These are phyloP conservation scores for Oenanthe javanica DNA, from an alignment of 140 eudicot genomes.

Conservation along the genomic window DNA sequence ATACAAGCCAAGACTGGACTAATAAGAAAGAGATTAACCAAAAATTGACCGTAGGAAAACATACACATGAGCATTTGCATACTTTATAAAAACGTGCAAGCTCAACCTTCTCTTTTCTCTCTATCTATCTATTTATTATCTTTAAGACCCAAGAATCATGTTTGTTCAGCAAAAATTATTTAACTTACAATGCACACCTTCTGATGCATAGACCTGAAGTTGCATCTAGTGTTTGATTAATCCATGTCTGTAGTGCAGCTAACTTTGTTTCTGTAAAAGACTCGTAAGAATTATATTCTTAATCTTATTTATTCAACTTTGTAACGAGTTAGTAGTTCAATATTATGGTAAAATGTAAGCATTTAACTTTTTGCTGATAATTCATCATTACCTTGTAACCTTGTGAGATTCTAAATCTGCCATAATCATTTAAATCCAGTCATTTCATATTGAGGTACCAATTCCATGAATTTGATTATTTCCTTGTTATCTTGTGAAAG, in stretches of 20 bases:
- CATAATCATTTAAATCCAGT: background rate
- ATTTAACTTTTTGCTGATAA: background rate
- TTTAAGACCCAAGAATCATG: background rate
- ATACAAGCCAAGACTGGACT: background rate
- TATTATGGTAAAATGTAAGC: background rate
- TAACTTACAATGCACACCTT: background rate
- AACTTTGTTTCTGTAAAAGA: background rate
- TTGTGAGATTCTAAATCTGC: background rate
- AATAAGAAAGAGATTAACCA: background rate
- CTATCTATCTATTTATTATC: background rate
- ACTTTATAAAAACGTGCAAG: background rate
- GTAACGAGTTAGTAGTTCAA: background rate
- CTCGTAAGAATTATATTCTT: background rate
- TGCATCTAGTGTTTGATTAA: background rate
- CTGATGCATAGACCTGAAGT: background rate
- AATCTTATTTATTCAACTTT: background rate
- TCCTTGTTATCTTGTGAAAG: background rate
- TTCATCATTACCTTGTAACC: background rate
- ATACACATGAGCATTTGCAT: background rate
- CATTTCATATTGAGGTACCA: background rate
- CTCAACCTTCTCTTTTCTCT: background rate
- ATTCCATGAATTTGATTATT: background rate
- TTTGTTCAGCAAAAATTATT: background rate
- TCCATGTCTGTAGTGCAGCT: background rate
- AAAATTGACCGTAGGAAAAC: background rate